phyloP scores from a whole-genome alignment of 2,329 filamentous ascomycete species.

The Apiospora aurea region DNA sequence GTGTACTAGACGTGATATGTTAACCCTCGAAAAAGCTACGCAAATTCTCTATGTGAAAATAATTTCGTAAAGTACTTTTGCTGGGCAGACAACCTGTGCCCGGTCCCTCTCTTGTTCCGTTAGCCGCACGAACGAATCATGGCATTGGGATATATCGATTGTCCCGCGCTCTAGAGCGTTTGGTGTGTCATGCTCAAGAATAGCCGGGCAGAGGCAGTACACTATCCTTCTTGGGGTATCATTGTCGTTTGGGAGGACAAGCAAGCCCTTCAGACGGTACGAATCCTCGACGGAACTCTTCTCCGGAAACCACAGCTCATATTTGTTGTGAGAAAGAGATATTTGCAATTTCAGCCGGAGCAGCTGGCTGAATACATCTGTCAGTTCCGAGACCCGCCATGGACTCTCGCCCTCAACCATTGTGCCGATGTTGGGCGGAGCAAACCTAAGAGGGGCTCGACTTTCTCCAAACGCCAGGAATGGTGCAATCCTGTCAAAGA shows the following conservation, averaged over 20 bases:
- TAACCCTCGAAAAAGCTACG: too few species aligned
- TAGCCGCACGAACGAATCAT: not conserved
- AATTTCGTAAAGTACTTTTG: not conserved
- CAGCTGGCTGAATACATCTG: not conserved
- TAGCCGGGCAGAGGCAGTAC: not conserved
- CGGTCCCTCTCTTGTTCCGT: not conserved
- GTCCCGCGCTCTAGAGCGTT: not conserved
- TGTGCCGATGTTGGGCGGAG: not conserved
- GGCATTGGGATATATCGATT: not conserved
- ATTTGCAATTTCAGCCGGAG: not conserved
- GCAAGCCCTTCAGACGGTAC: not conserved
- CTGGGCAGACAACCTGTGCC: not conserved
- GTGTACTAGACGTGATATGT: not conserved
- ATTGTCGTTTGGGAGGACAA: not conserved
- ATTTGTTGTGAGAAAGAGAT: not conserved
- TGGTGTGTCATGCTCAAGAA: not conserved
- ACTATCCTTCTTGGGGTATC: not conserved
- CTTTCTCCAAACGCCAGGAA: not conserved
- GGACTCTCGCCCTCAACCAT: not conserved
- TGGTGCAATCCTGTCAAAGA: not conserved
- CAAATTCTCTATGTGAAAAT: not conserved
- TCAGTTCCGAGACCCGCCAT: not conserved
- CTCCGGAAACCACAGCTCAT: conserved; percentile 3
- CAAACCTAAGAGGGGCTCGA: not conserved
- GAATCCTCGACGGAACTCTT: not conserved